These are phyloP conservation scores for Fragilariopsis cylindrus DNA, from an alignment of 108 stramenopile genomes.

Conservation along the genomic window DNA sequence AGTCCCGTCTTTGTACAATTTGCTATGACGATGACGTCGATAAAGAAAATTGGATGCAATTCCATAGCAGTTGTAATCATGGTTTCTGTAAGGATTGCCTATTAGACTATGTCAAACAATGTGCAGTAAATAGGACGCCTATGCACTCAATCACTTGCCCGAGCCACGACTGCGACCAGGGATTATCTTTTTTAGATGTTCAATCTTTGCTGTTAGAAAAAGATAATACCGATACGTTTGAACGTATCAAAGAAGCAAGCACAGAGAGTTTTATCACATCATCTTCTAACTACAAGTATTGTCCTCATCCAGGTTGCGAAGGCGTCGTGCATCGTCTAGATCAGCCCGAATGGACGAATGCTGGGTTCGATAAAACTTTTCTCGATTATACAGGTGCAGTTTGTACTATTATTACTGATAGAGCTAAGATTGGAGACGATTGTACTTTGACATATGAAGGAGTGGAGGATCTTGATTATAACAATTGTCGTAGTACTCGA, in stretches of 20 bases:
- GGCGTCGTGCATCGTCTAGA: slow-evolving; percentile 41
- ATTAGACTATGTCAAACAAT: slow-evolving; percentile 35
- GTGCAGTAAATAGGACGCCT: slow-evolving; percentile 31
- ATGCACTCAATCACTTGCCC: slow-evolving; percentile 38
- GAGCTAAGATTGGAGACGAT: neutral
- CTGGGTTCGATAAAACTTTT: slow-evolving; percentile 23
- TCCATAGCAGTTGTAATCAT: slow-evolving; percentile 38
- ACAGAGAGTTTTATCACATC: slow-evolving; percentile 41
- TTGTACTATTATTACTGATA: slow-evolving; percentile 32
- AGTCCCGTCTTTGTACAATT: slow-evolving; percentile 35
- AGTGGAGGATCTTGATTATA: slow-evolving; percentile 36
- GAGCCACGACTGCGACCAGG: slow-evolving; percentile 44
- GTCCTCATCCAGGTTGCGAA: slow-evolving; percentile 49
- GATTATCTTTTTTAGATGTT: slow-evolving; percentile 24
- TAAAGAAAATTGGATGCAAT: slow-evolving; percentile 28
- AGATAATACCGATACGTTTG: slow-evolving; percentile 21
- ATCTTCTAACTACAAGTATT: slow-evolving; percentile 44
- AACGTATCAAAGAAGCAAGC: slow-evolving; percentile 34
- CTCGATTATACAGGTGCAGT: slow-evolving; percentile 44
- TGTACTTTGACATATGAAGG: slow-evolving; percentile 54
- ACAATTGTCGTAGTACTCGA: slow-evolving; percentile 12
- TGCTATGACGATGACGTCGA: slow-evolving; percentile 44
- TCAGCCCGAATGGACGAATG: slow-evolving; percentile 17
- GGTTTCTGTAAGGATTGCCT: slow-evolving; percentile 54
- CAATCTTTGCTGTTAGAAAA: slow-evolving; percentile 24